phyloP scores from a whole-genome alignment of 371 early-diverging fungal species.

The Dichotomocladium elegans region DNA sequence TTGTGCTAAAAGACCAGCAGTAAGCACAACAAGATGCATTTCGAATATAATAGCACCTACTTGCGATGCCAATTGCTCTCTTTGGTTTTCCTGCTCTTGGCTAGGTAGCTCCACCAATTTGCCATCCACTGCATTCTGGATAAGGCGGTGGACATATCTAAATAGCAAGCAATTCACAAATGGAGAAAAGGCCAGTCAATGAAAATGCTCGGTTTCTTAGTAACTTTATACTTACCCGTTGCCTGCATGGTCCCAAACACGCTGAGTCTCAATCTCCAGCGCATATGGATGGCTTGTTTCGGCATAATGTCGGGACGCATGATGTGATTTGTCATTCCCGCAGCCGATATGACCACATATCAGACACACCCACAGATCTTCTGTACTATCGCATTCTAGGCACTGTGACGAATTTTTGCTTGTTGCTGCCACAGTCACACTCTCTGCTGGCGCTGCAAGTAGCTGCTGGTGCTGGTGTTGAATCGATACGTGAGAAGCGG shows the following conservation, averaged over 20 bases:
- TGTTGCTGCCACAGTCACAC: no score
- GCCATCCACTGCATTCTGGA: constrained; percentile 87
- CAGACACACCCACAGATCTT: constrained; percentile 90
- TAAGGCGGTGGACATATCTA: constrained; percentile 83
- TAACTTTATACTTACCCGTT: constrained; percentile 53
- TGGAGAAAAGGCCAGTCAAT: no score
- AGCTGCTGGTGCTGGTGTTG: neutral
- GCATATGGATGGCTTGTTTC: constrained; percentile 83
- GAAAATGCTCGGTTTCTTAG: no score
- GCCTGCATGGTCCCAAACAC: constrained; percentile 96
- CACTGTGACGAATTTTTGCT: no score
- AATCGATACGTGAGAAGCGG: neutral
- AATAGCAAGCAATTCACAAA: neutral
- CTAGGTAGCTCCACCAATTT: constrained; percentile 86
- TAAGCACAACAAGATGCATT: no score
- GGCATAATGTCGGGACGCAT: constrained; percentile 82
- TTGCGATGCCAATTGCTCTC: no score
- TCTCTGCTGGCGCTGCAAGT: neutral
- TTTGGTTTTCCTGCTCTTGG: constrained; percentile 12
- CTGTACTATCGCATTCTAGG: constrained; percentile 58
- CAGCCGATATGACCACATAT: constrained; percentile 92
- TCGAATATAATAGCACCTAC: no score
- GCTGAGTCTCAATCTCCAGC: constrained; percentile 91
- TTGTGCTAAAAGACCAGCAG: constrained; percentile 71
- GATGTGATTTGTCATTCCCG: constrained; percentile 74